Evolutionary conservation across 805 yeast genomes (phyloP).

Genomic region (Starmerella riodocensis): DNA sequence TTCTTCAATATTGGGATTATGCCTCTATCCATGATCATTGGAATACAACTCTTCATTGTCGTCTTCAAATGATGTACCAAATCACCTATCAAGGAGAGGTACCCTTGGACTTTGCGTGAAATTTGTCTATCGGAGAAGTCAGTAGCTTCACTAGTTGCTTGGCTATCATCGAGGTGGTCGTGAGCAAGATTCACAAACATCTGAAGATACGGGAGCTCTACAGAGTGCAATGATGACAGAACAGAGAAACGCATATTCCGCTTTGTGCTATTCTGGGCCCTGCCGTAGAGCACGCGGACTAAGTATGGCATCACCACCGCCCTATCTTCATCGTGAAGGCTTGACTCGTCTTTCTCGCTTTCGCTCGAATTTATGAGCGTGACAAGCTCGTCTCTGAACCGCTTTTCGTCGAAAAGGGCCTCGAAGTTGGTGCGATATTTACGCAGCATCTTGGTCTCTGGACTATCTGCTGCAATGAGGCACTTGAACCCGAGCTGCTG

Average conservation of each 20-base stretch:
- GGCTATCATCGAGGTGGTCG: slow-evolving; percentile 33
- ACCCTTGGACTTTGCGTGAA: slow-evolving; percentile 34
- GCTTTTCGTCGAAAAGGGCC: slow-evolving; percentile 66
- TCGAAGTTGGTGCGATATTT: slow-evolving; percentile 62
- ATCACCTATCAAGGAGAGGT: slow-evolving; percentile 46
- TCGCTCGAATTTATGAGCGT: slow-evolving; percentile 35
- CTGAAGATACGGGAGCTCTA: slow-evolving; percentile 34
- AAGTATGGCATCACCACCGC: slow-evolving; percentile 53
- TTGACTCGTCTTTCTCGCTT: slow-evolving; percentile 32
- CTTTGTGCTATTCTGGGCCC: slow-evolving; percentile 69
- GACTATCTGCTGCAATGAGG: slow-evolving; percentile 49
- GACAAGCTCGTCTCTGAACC: slow-evolving; percentile 74
- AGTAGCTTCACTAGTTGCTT: neutral
- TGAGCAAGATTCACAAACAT: slow-evolving; percentile 53
- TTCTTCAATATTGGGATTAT: slow-evolving; percentile 12
- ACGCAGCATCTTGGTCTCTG: slow-evolving; percentile 31
- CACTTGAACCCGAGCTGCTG: slow-evolving; percentile 66
- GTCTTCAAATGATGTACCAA: slow-evolving; percentile 47
- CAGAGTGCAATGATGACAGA: slow-evolving; percentile 27
- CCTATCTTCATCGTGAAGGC: slow-evolving; percentile 50
- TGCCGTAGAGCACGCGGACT: slow-evolving; percentile 69
- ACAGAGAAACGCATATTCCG: slow-evolving; percentile 46
- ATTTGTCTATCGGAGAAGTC: neutral
- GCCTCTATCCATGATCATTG: slow-evolving; percentile 31
- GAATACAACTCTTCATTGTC: slow-evolving; percentile 37